phyloP scores from a whole-genome alignment of 495 filamentous ascomycete genomes.

The Jackrogersella multiformis region DNA sequence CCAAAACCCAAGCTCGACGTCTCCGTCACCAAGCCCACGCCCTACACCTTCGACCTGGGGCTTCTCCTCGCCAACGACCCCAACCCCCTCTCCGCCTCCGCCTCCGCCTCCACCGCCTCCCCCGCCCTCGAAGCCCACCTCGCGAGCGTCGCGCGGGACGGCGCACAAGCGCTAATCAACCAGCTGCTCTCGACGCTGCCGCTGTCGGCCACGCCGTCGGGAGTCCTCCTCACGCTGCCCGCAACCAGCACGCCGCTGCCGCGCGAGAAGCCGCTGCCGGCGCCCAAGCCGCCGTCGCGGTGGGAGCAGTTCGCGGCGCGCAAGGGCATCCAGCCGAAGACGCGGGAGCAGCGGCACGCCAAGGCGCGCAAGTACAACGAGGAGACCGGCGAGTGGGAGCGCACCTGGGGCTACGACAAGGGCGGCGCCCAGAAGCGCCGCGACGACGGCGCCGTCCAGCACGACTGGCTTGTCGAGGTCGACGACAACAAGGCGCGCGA shows the following conservation, averaged over 20 bases:
- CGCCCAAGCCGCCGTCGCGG: slow-evolving; percentile 81
- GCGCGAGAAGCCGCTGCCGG: slow-evolving; percentile 88
- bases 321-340: slow-evolving; percentile 90
- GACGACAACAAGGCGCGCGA: slow-evolving; percentile 77
- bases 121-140: slow-evolving; percentile 63
- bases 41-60: slow-evolving; percentile 92
- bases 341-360: slow-evolving; percentile 62
- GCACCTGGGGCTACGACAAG: slow-evolving; percentile 90
- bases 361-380: slow-evolving; percentile 85
- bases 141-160: slow-evolving; percentile 77
- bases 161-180: slow-evolving; percentile 85
- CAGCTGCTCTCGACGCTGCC: slow-evolving; percentile 86
- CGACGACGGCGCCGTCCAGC: slow-evolving; percentile 58
- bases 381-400: slow-evolving; percentile 84
- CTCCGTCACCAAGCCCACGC: slow-evolving; percentile 80
- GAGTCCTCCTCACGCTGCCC: slow-evolving; percentile 81
- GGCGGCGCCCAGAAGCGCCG: slow-evolving; percentile 82
- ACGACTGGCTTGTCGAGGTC: slow-evolving; percentile 90
- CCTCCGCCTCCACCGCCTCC: slow-evolving; percentile 11
- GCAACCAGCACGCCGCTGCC: slow-evolving; percentile 72
- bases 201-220: slow-evolving; percentile 69
- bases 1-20: slow-evolving; percentile 59
- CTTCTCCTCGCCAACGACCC: slow-evolving; percentile 83
- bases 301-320: slow-evolving; percentile 96
- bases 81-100: slow-evolving; percentile 72